Conservation (phyloP, 2,329 filamentous ascomycete species). For the Amesomyces nigricolor region DNA sequence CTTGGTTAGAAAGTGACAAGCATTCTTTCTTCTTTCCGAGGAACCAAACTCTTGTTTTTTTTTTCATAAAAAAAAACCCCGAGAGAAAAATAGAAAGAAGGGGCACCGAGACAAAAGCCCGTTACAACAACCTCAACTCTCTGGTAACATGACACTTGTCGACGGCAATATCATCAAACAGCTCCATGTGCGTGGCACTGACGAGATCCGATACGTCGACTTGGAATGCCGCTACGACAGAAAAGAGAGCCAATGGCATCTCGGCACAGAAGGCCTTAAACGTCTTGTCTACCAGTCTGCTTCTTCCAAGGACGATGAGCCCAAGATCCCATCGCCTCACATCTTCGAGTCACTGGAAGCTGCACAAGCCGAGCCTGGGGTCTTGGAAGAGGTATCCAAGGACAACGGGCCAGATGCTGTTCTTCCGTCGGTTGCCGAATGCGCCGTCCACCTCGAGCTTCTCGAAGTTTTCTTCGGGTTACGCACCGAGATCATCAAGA, state of each 20-base stretch:
- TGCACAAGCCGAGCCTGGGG: background rate
- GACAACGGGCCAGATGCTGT: background rate
- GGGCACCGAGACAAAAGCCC: too few relatives aligned
- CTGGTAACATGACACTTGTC: background rate
- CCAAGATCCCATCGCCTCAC: background rate
- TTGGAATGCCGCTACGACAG: too few relatives aligned
- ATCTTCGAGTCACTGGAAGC: background rate
- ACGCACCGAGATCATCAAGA: conserved; percentile 6
- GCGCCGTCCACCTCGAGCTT: conserved; percentile 15
- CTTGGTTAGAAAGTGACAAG: too few relatives aligned
- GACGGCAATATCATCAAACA: background rate
- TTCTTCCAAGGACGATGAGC: background rate
- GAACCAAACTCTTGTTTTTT: too few relatives aligned
- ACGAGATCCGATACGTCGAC: background rate
- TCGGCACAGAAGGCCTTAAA: background rate
- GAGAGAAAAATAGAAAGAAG: too few relatives aligned
- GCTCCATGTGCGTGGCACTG: background rate
- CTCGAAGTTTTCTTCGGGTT: conserved; percentile 12
- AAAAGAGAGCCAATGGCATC: too few relatives aligned
- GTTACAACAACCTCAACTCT: too few relatives aligned
- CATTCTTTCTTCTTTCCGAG: too few relatives aligned
- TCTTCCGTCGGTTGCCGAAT: conserved; percentile 7
- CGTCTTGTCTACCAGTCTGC: background rate
- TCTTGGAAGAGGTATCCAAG: background rate
- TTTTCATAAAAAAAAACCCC: too few relatives aligned